Base-by-base conservation (phyloP, 2,329 filamentous ascomycete genomes). In the Chaetomium sp. region DNA sequence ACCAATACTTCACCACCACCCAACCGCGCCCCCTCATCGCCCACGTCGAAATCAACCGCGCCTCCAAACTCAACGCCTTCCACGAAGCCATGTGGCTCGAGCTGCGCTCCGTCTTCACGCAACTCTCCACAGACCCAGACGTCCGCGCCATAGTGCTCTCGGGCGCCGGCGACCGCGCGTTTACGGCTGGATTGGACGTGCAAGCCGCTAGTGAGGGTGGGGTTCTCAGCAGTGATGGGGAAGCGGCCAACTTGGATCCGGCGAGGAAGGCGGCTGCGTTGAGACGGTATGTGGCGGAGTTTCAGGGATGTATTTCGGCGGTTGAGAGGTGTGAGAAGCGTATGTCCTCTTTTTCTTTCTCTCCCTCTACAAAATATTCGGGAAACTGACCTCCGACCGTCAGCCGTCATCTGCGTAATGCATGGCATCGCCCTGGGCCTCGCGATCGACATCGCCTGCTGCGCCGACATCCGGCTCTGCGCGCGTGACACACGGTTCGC, bases 11-110 rank as follows among this genome's bases (percentile, higher is more conserved):
- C 79, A 82, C 84, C 62, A 77, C 95, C 63, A 83, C 80, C n/a
- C 84, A 84, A 43, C 89, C 91, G 0, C 67, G 74, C 40, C 79
- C 86, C 66, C 84, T 84, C 74, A 86, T 96, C 49, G 88, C 86
- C n/a, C 89, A 95, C 69, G 87, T 97, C 57, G 87, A 96, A 73
- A 95, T 95, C 73, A 91, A 95, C 75, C 82, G 91, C 1, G 84
- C 91, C 1, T 72, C 82, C 62, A 96, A 95, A 75, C 76, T 96
- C 70, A 97, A 97, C 71, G 85, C 91, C 61, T 96, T 96, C 71
- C 80, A 84, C 62, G 84, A 89, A 69, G 75, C 82, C 53, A 92
- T 96, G 84, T 96, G 91, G 90, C 75, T 86, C 52, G 90, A 95
- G 74, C 78, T 96, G 60, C 82, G 84, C 54, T 67, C 71, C 10